These are phyloP conservation scores for Cicer chorassanicum DNA, from an alignment of 306 rosid genomes.

Conservation along the genomic window DNA sequence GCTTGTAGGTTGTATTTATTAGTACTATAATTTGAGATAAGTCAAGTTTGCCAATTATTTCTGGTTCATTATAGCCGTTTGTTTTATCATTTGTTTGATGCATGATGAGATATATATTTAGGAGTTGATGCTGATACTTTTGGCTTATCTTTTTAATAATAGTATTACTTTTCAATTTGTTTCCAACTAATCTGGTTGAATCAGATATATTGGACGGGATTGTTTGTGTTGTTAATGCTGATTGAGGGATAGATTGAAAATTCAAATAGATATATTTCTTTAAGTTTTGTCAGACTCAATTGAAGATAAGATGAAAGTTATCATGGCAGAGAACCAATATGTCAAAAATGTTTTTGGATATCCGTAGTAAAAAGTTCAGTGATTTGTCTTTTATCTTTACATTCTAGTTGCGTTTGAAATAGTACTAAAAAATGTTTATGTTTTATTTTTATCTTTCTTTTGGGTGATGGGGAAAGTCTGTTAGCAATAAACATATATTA, in stretches of 20 bases:
- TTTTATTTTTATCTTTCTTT: constrained; percentile 16
- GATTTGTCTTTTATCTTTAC: constrained; percentile 12
- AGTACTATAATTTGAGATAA: constrained; percentile 12
- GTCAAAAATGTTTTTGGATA: neutral
- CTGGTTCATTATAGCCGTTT: constrained; percentile 9
- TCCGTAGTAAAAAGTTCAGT: neutral
- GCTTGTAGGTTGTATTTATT: constrained; percentile 1
- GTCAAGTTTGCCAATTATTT: neutral
- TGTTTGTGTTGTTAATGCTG: neutral
- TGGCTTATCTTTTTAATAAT: neutral
- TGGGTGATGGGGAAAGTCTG: neutral
- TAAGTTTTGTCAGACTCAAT: neutral
- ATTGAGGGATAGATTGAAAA: constrained; percentile 14
- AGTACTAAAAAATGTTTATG: neutral
- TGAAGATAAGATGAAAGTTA: constrained; percentile 4
- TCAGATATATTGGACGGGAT: constrained; percentile 13
- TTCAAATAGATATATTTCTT: constrained; percentile 6
- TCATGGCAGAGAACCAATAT: constrained; percentile 1
- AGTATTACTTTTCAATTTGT: constrained; percentile 8
- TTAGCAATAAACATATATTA: neutral
- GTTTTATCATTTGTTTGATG: constrained; percentile 23
- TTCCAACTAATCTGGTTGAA: constrained; percentile 19
- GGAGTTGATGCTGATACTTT: constrained; percentile 16
- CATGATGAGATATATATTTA: neutral
- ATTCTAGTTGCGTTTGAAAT: constrained; percentile 11